phyloP scores from a whole-genome alignment of 1,284 basidiomycete genomes.

The Melampsora americana region DNA sequence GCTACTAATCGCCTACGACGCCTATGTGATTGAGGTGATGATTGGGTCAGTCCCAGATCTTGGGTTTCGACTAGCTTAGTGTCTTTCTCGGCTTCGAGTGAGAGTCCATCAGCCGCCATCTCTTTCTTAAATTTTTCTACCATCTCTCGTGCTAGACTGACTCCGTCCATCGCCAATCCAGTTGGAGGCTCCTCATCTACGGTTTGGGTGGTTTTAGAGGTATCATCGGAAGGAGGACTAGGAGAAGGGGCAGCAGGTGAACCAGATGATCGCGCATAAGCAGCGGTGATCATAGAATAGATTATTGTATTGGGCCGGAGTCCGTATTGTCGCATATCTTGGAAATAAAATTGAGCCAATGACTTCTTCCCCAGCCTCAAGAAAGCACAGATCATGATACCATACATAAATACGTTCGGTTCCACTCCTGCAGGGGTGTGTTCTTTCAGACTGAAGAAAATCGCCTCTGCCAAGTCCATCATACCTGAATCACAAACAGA shows the following conservation, averaged over 20 bases:
- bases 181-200: constrained; percentile 45
- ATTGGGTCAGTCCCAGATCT: no score
- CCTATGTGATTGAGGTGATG: no score
- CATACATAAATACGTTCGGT: constrained; percentile 64
- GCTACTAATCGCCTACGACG: no score
- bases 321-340: constrained; percentile 68
- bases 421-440: constrained; percentile 2
- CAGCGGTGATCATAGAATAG: constrained; percentile 67
- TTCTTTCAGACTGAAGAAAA: constrained; percentile 61
- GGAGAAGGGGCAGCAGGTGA: not conserved
- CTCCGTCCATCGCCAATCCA: constrained; percentile 47
- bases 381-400: constrained; percentile 79
- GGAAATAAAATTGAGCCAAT: constrained; percentile 67
- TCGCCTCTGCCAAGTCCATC: constrained; percentile 66
- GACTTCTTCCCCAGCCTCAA: constrained; percentile 63
- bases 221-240: constrained; percentile 54
- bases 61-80: no score
- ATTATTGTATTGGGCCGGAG: constrained; percentile 70
- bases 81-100: not conserved
- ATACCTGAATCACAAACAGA: constrained; percentile 73
- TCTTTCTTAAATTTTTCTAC: constrained; percentile 44
- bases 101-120: constrained; percentile 59
- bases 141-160: constrained; percentile 51
- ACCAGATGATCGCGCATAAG: constrained; percentile 56
- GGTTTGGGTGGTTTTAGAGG: constrained; percentile 54